Percentiles rank a stretch among this genome's conserved stretches.
These are phyloP conservation scores for Jamesozyma spencerorum DNA, from an alignment of 805 yeast species.

Conservation along the genomic window DNA sequence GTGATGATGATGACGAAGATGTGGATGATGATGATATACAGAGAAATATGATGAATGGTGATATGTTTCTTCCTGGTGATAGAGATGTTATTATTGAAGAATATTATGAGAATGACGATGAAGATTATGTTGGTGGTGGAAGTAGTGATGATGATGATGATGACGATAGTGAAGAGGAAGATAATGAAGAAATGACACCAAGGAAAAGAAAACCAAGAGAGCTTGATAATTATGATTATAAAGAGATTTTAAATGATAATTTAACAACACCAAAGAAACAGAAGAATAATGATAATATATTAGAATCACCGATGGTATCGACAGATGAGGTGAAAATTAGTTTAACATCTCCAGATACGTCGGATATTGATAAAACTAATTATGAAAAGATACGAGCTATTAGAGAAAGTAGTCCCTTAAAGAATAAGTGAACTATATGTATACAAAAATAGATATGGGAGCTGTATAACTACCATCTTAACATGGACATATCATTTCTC, in stretches of 20 bases:
- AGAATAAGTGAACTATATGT: constrained; percentile 6
- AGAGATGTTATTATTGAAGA: constrained; percentile 6
- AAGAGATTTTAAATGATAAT: constrained; percentile 6
- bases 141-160: constrained; percentile 8
- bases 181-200: constrained; percentile 15
- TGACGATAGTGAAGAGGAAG: constrained; percentile 18
- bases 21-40: constrained; percentile 5
- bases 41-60: background rate
- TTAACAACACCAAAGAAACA: constrained; percentile 22
- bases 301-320: constrained; percentile 7
- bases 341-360: background rate
- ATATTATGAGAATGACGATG: constrained; percentile 4
- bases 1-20: constrained; percentile 23
- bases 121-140: constrained; percentile 18
- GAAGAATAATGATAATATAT: constrained; percentile 8
- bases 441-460: background rate
- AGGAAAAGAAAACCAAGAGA: constrained; percentile 24
- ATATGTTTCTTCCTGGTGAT: background rate
- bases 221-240: constrained; percentile 22
- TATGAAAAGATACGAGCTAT: constrained; percentile 12
- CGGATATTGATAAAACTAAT: background rate
- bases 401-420: constrained; percentile 13
- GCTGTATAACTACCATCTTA: constrained; percentile 52
- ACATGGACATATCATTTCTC: constrained; percentile 83
- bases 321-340: background rate